Percentiles rank a stretch among this genome's conserved stretches.
Conservation (phyloP, 352 stramenopile species). For the Phytophthora megakarya region DNA sequence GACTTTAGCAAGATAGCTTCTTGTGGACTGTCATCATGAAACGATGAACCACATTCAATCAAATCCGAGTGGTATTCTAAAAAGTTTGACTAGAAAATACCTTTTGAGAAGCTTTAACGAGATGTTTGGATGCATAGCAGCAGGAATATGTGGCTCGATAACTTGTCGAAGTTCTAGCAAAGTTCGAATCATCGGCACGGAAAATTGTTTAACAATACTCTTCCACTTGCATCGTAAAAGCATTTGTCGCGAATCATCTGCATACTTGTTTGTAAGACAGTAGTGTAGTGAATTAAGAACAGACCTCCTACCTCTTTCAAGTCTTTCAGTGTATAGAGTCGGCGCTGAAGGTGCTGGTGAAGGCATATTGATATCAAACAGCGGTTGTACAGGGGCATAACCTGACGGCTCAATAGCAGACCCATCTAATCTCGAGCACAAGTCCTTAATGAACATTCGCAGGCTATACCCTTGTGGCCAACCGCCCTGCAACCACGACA, state of each 20-base stretch:
- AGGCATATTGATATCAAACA: conserved; percentile 16
- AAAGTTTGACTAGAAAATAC: conserved; percentile 17
- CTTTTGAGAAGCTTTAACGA: conserved; percentile 50
- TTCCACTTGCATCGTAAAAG: conserved; percentile 76
- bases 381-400: conserved; percentile 25
- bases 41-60: too few relatives aligned
- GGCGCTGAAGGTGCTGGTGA: conserved; percentile 43
- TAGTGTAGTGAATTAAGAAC: not conserved
- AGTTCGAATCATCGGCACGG: conserved; percentile 31
- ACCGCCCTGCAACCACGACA: conserved; percentile 57
- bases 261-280: not conserved
- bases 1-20: conserved; percentile 29
- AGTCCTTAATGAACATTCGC: conserved; percentile 47
- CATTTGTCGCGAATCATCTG: conserved; percentile 34
- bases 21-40: conserved; percentile 17
- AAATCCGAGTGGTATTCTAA: too few relatives aligned
- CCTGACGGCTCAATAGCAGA: conserved; percentile 1
- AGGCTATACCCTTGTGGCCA: conserved; percentile 67
- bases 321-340: conserved; percentile 28
- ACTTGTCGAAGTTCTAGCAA: conserved; percentile 39
- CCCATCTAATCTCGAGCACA: conserved; percentile 45
- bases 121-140: conserved; percentile 23
- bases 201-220: conserved; percentile 51
- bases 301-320: conserved; percentile 17
- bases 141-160: conserved; percentile 50